Evolutionary conservation across 495 filamentous ascomycete species (phyloP).

Genomic region (Annulohypoxylon stygium): DNA sequence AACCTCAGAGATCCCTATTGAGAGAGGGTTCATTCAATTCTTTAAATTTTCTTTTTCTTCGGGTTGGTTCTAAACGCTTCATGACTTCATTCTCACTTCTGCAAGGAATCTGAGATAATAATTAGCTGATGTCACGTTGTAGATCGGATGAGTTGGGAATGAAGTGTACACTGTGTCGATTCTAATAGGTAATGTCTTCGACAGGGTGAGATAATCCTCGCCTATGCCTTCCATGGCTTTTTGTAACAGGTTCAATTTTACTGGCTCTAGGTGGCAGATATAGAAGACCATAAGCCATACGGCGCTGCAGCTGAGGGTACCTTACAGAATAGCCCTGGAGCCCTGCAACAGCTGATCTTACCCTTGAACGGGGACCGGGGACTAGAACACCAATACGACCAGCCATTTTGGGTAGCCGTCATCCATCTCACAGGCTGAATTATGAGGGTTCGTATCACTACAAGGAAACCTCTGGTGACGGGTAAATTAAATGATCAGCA

Average conservation of each 20-base stretch:
- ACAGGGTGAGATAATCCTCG: conserved; percentile 20
- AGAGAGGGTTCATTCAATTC: background rate
- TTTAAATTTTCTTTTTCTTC: background rate
- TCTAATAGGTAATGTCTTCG: conserved; percentile 1
- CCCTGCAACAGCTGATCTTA: conserved; percentile 38
- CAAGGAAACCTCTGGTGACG: conserved; percentile 14
- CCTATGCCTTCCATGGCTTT: background rate
- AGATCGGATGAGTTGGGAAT: conserved; percentile 11
- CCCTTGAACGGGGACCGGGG: conserved; percentile 31
- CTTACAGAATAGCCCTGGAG: conserved; percentile 31
- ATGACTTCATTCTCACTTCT: background rate
- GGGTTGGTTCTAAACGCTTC: background rate
- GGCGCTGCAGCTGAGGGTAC: conserved; percentile 22
- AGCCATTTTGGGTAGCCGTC: conserved; percentile 29
- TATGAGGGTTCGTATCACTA: background rate
- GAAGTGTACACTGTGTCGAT: background rate
- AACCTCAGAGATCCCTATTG: no score
- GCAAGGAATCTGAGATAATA: background rate
- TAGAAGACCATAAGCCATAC: background rate
- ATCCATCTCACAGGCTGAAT: conserved; percentile 24
- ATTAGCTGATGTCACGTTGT: conserved; percentile 31
- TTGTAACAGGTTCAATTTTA: conserved; percentile 6
- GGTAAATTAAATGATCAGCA: conserved; percentile 41
- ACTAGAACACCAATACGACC: conserved; percentile 4
- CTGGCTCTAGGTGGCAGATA: conserved; percentile 20